Percentiles rank a stretch among this genome's conserved stretches.
These are phyloP conservation scores for Chaetomium globosum DNA, from an alignment of 2,329 filamentous ascomycete species.

Conservation along the genomic window DNA sequence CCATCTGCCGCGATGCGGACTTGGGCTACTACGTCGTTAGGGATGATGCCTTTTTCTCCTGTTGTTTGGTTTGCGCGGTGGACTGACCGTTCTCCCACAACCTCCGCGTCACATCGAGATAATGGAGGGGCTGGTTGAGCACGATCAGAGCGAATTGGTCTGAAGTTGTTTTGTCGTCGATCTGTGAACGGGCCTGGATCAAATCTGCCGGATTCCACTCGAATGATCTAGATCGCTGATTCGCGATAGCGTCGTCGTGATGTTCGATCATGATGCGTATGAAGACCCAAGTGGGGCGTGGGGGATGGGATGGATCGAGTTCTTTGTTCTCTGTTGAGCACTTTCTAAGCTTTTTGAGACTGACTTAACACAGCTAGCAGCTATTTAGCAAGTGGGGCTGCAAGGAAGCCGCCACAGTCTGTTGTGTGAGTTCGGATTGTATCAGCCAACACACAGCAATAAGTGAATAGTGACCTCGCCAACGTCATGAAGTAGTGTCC, in stretches of 20 bases:
- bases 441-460: neutral
- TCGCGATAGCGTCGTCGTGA: neutral
- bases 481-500: neutral
- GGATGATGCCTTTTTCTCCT: neutral
- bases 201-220: slow-evolving; percentile 32
- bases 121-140: slow-evolving; percentile 55
- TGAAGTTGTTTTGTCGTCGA: neutral
- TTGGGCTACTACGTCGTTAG: slow-evolving; percentile 52
- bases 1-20: slow-evolving; percentile 84
- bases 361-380: neutral
- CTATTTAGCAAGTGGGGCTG: slow-evolving; percentile 1
- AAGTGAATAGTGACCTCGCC: too few relatives aligned
- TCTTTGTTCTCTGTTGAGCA: neutral
- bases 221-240: neutral
- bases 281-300: neutral
- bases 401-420: neutral
- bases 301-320: neutral
- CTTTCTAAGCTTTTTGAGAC: neutral
- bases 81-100: slow-evolving; percentile 54
- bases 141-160: slow-evolving; percentile 50
- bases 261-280: slow-evolving; percentile 15
- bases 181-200: slow-evolving; percentile 1
- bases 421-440: neutral
- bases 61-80: neutral
- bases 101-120: slow-evolving; percentile 51